Evolutionary conservation across 768 basidiomycete species (phyloP).

Genomic region (Podaxis sp.): DNA sequence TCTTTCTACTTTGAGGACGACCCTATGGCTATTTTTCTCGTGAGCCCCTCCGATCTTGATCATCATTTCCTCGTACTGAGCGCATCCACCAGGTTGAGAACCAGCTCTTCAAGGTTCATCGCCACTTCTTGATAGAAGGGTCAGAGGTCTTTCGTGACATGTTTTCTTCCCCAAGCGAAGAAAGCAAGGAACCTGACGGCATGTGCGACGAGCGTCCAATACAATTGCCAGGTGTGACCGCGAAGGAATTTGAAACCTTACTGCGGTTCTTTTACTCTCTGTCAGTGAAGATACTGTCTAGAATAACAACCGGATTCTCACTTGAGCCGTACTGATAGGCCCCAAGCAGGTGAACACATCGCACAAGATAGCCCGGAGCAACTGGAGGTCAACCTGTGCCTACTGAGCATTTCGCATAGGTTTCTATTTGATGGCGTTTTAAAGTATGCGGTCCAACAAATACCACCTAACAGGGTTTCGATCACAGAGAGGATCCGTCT

Average conservation of each 20-base stretch:
- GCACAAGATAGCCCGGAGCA: neutral
- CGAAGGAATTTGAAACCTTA: slow-evolving; percentile 34
- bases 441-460: slow-evolving; percentile 26
- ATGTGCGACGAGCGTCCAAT: slow-evolving; percentile 31
- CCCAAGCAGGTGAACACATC: neutral
- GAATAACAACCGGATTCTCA: too few relatives aligned
- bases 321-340: too few relatives aligned
- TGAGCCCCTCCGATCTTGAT: slow-evolving; percentile 3
- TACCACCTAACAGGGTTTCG: slow-evolving; percentile 16
- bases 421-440: slow-evolving; percentile 35
- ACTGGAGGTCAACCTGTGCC: slow-evolving; percentile 31
- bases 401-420: slow-evolving; percentile 40
- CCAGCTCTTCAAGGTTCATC: slow-evolving; percentile 28
- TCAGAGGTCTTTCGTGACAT: slow-evolving; percentile 37
- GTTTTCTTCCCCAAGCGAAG: slow-evolving; percentile 26
- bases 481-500: slow-evolving; percentile 35
- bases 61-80: neutral
- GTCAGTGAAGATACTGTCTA: slow-evolving; percentile 20
- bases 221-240: slow-evolving; percentile 29
- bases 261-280: slow-evolving; percentile 37
- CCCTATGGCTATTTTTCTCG: slow-evolving; percentile 21
- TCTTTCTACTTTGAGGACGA: slow-evolving; percentile 22
- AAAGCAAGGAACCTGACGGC: slow-evolving; percentile 26
- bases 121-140: slow-evolving; percentile 38
- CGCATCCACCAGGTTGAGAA: slow-evolving; percentile 30